Evolutionary conservation across 441 rosid species (phyloP).

Genomic region (Adansonia rubrostipa): DNA sequence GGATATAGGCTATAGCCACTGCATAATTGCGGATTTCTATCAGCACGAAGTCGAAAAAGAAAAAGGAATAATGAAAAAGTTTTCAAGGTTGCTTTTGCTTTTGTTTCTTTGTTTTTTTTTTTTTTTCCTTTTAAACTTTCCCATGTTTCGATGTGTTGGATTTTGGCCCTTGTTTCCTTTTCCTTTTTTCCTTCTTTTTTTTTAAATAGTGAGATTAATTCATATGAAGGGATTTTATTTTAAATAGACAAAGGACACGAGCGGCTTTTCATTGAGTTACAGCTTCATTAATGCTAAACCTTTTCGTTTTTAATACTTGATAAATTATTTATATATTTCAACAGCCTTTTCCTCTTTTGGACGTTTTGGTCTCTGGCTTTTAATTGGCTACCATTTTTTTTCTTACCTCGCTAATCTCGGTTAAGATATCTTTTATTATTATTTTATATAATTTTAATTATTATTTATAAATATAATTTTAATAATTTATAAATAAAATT

Average conservation of each 20-base stretch:
- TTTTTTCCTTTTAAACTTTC: background rate
- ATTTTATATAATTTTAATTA: no score
- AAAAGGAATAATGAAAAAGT: slow-evolving; percentile 14
- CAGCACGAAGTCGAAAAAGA: background rate
- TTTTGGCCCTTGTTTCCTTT: background rate
- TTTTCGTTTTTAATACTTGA: no score
- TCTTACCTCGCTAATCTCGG: no score
- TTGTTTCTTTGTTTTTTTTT: background rate
- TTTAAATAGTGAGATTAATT: background rate
- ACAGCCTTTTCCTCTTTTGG: background rate
- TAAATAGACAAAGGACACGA: background rate
- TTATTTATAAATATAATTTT: no score
- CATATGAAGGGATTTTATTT: background rate
- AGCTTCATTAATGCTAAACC: background rate
- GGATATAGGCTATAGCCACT: slow-evolving; percentile 23
- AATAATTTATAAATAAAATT: no score
- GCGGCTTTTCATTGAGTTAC: background rate
- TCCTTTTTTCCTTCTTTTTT: background rate
- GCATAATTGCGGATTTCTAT: background rate
- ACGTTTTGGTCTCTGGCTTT: background rate
- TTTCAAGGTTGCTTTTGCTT: slow-evolving; percentile 22
- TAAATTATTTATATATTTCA: no score
- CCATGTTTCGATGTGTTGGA: background rate
- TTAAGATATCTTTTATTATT: background rate
- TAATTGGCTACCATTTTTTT: background rate